Conservation (phyloP, 192 early-diverging fungal species). For the Coemansia sp. region DNA sequence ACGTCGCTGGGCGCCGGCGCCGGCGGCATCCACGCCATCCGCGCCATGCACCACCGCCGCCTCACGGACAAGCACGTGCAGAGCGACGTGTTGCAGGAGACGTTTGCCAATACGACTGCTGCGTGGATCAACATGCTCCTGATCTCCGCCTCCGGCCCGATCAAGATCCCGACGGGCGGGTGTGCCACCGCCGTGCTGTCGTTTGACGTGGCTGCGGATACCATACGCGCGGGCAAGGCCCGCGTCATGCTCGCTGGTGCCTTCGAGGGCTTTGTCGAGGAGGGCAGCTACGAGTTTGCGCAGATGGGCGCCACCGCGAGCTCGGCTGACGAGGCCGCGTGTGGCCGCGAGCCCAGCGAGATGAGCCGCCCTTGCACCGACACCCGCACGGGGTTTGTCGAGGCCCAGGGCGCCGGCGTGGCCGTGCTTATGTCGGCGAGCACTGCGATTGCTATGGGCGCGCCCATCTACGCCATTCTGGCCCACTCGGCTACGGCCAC, state of each 20-base stretch:
- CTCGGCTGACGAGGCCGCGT: slow-evolving; percentile 72
- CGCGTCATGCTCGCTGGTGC: slow-evolving; percentile 91
- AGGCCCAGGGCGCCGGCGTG: slow-evolving; percentile 88
- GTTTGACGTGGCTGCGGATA: slow-evolving; percentile 87
- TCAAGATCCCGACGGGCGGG: slow-evolving; percentile 75
- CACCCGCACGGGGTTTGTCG: slow-evolving; percentile 91
- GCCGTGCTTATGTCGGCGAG: slow-evolving; percentile 85
- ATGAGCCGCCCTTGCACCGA: slow-evolving; percentile 89
- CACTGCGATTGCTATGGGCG: slow-evolving; percentile 85
- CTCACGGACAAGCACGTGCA: slow-evolving; percentile 76
- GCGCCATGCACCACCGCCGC: slow-evolving; percentile 76
- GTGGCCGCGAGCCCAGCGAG: slow-evolving; percentile 77
- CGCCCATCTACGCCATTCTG: slow-evolving; percentile 87
- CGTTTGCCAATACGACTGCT: slow-evolving; percentile 60
- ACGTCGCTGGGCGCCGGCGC: slow-evolving; percentile 86
- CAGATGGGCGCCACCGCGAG: slow-evolving; percentile 97
- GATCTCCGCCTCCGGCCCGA: slow-evolving; percentile 86
- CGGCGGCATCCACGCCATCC: slow-evolving; percentile 78
- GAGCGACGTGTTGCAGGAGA: slow-evolving; percentile 91
- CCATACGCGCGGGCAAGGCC: slow-evolving; percentile 84
- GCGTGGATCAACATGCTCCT: slow-evolving; percentile 98
- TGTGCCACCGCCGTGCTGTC: slow-evolving; percentile 90
- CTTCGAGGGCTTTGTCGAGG: slow-evolving; percentile 90
- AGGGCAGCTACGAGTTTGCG: slow-evolving; percentile 93
- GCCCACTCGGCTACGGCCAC: slow-evolving; percentile 85